Base-by-base conservation (phyloP, 495 filamentous ascomycete species). In the Penicillium odoratum region DNA sequence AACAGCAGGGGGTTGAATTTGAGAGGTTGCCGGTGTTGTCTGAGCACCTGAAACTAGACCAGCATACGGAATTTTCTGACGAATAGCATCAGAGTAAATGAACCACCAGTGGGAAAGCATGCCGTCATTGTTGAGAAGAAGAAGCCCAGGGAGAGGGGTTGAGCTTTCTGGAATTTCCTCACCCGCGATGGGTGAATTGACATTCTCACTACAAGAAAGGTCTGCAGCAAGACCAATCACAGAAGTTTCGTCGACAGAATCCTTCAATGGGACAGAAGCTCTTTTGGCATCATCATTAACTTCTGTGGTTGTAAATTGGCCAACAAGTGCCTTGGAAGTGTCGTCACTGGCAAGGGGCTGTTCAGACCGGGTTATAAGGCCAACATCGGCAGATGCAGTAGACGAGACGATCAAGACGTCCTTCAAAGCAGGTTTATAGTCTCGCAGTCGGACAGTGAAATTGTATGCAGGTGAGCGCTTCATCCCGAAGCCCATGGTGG, bases 41-140 rank as follows among this genome's bases (percentile, higher is more conserved):
- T 66, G 74, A 46, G 52, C 9, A 28, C 16, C 52, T 21, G 52
- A 76, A 51, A 77, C 75, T 48, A 97, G 76, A 3, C 88, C 88
- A 18, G 85, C 80, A 68, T 94, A 98, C 0, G 84, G 81, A 11
- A 84, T 82, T 0, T 85, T 83, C 62, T 86, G 78, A 48, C 87
- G 81, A 53, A 99, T 85, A 3, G 95, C 88, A 29, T 96, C 92
- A 36, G 87, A 83, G 68, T 97, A 97, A 38, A 97, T 77, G 49
- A 97, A 74, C 87, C 92, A 96, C 95, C 95, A 99, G 18, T 86
- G 78, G 25, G 81, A 82, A 7, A 99, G 77, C 9, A 95, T 76
- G 30, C 94, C 94, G 62, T 97, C 91, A 66, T 96, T 85, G 57
- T 94, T 98, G 4, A 99, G 79, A 33, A 93, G 82, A 77, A 95